Evolutionary conservation across 2,329 filamentous ascomycete species (phyloP).

Genomic region (Fusarium avenaceum): DNA sequence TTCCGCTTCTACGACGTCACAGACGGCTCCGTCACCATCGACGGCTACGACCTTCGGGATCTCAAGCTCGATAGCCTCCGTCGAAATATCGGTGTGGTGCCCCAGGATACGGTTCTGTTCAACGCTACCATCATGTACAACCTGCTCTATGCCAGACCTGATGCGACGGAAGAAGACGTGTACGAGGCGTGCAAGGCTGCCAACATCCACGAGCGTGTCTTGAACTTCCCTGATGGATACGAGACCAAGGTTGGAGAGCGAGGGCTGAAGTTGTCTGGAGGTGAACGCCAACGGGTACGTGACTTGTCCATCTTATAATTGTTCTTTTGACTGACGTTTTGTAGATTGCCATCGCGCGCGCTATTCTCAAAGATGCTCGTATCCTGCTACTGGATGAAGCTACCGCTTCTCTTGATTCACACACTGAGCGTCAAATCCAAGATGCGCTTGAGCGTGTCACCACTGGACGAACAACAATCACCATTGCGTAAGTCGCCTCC

Average conservation of each 20-base stretch:
- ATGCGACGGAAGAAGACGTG: slow-evolving; percentile 63
- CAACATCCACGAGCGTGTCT: slow-evolving; percentile 68
- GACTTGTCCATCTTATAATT: accelerated
- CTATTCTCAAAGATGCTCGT: slow-evolving; percentile 76
- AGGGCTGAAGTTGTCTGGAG: slow-evolving; percentile 68
- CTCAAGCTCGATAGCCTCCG: slow-evolving; percentile 58
- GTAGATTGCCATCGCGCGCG: slow-evolving; percentile 70
- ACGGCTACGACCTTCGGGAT: slow-evolving; percentile 61
- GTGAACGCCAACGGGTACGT: slow-evolving; percentile 69
- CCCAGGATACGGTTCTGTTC: slow-evolving; percentile 62
- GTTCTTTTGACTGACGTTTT: not conserved
- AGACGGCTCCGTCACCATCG: slow-evolving; percentile 60
- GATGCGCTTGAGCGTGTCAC: slow-evolving; percentile 64
- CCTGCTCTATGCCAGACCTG: slow-evolving; percentile 64
- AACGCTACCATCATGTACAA: slow-evolving; percentile 70
- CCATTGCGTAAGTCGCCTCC: slow-evolving; percentile 58
- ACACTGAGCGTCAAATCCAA: slow-evolving; percentile 71
- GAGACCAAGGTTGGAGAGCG: slow-evolving; percentile 67
- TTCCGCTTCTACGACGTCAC: slow-evolving; percentile 66
- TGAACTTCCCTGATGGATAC: slow-evolving; percentile 67
- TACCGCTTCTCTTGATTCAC: slow-evolving; percentile 76
- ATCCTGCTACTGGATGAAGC: slow-evolving; percentile 80
- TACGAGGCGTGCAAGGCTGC: slow-evolving; percentile 65
- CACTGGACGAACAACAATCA: slow-evolving; percentile 65
- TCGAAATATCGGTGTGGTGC: slow-evolving; percentile 60